Evolutionary conservation across 2,329 filamentous ascomycete species (phyloP), one percentile per base, ranked within the genome.

Genomic region (Talaromyces sp.): DNA sequence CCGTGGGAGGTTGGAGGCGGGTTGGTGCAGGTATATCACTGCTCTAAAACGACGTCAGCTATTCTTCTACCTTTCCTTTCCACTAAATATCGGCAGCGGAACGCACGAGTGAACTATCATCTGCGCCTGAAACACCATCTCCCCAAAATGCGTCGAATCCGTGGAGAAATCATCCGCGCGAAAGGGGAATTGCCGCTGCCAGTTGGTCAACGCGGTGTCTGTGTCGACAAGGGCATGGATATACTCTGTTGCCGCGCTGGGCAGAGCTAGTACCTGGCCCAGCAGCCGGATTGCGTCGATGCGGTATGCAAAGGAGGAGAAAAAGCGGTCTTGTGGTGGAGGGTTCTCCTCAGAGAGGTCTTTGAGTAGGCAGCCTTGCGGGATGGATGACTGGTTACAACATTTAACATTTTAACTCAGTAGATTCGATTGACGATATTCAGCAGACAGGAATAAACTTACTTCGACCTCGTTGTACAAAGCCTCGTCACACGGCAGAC

Each of bases 251-350:
- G 11, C 43, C 32, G 17, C 7, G 27, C 41, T 46, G 6, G 27
- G 35, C 8, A 73, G 52, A 53, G 68, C 59, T 57, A 94, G 85
- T 62, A 93, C 87, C 62, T 85, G 83, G 6, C 88, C 89, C 0
- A 95, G 77, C 62, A 91, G 90, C 2, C 87, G 83, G 14, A 87
- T 84, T 1, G 90, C 89, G 41, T 90, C 85, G 58, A 96, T 87
- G 14, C 90, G 86, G 72, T 93, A 93, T 1, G 89, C 82, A 70
- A 89, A 92, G 0, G 91, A 93, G 0, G 90, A 92, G 71, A 91
- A 92, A 3, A 12, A 21, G 26, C 29, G 17, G 31, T 81, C 77
- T 31, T 81, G 80, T n/a, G 86, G 82, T 41, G 88, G 81, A 63
- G n/a, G n/a, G n/a, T n/a, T n/a, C n/a, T 81, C 74, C 54, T 89